A percentile compares a stretch with the other conserved stretches of the same genome.
These are phyloP conservation scores for Petunia secreta DNA, from an alignment of 257 asterid genomes.

Conservation along the genomic window DNA sequence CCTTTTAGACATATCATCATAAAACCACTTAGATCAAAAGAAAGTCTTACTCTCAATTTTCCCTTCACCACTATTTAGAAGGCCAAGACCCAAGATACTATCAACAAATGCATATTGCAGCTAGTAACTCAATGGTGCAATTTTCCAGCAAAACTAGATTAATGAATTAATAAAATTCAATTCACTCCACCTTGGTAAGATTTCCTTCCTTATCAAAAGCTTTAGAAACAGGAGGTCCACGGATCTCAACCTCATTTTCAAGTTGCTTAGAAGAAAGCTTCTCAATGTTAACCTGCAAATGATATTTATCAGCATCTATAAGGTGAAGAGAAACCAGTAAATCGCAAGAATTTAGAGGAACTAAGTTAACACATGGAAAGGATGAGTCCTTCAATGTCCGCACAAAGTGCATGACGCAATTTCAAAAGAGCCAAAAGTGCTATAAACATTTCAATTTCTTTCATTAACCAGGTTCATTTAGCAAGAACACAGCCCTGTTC, in stretches of 20 bases:
- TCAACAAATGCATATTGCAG: neutral
- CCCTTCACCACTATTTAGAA: neutral
- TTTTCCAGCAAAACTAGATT: neutral
- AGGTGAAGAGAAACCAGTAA: slow-evolving; percentile 4
- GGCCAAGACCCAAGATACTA: neutral
- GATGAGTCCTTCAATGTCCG: neutral
- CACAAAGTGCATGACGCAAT: neutral
- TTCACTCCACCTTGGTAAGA: slow-evolving; percentile 78
- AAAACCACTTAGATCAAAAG: neutral
- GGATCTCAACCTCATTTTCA: slow-evolving; percentile 77
- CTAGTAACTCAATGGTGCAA: neutral
- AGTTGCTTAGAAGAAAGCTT: slow-evolving; percentile 68
- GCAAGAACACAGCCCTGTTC: neutral
- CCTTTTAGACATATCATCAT: too few species aligned
- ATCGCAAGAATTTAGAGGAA: slow-evolving; percentile 7
- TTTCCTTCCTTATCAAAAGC: slow-evolving; percentile 88
- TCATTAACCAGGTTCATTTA: neutral
- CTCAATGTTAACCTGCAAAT: slow-evolving; percentile 63
- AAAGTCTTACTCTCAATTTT: neutral
- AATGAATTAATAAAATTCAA: slow-evolving; percentile 23
- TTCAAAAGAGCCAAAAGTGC: neutral
- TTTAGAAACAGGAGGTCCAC: slow-evolving; percentile 94
- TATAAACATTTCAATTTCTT: neutral
- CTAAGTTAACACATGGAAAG: neutral
- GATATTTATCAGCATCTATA: slow-evolving; percentile 18